Base-by-base conservation (phyloP, 768 basidiomycete species). In the Boletus pseudopeckii region DNA sequence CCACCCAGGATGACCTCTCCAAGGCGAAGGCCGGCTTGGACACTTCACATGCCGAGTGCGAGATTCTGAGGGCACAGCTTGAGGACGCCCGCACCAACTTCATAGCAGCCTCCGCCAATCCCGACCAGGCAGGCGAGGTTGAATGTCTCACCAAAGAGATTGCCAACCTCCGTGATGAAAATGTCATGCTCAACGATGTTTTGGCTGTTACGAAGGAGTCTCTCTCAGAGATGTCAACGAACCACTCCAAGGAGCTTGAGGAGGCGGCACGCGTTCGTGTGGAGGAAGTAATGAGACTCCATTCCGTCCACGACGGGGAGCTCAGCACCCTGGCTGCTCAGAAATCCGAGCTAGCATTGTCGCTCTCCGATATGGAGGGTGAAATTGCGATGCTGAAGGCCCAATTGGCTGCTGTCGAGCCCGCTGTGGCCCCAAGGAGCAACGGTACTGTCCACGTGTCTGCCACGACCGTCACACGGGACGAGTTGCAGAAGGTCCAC, bases 401-500 rank as follows among this genome's bases (percentile, higher is more conserved):
- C 10, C 70, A 80, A 7, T 57, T 83, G 11, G 66, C 74, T 36
- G 76, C 75, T 18, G 74, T 78, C 9, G 80, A 80, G 45, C 63
- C 74, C 2, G 59, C 71, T n/a, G 67, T 74, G 28, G 66, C 80
- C 4, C 78, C 83, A 4, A 84, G 80, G 70, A 79, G 71, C 55
- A 88, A 86, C 55, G 84, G 82, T 14, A 71, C 67, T 1, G 63
- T 69, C 20, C 66, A 71, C 39, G 62, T 67, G 18, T 67, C 73
- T 39, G 67, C 76, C 33, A 69, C 75, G 44, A 58, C 67, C 22
- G 82, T 90, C 8, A 81, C 88, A 34, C 85, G 83, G 60, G 90
- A 90, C 58, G 90, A 93, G 52, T 71, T 94, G 38, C 82, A 84
- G 66, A 80, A 77, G 63, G 71, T 90, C 64, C 88, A 93, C 58